Evolutionary conservation across 495 filamentous ascomycete genomes (phyloP).

Genomic region (Penicillium daleae): DNA sequence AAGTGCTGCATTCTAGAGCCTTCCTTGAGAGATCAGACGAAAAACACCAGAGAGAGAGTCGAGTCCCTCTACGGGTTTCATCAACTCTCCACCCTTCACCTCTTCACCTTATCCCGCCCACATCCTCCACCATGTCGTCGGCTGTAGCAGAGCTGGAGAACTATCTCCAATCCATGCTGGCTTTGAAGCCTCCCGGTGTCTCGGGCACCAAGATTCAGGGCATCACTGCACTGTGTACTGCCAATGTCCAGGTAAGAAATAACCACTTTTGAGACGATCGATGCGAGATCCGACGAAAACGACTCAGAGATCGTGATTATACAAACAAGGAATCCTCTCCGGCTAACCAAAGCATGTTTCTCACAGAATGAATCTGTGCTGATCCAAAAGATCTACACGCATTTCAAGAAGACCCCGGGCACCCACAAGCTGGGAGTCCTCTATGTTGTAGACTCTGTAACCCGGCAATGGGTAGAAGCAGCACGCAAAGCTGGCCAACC

Average conservation of each 20-base stretch:
- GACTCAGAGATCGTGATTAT: too few relatives aligned
- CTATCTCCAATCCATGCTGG: constrained; percentile 87
- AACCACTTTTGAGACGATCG: background rate
- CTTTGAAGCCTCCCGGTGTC: constrained; percentile 89
- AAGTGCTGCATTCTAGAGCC: background rate
- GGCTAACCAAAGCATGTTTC: constrained; percentile 43
- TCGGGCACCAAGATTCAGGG: constrained; percentile 85
- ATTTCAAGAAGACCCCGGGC: constrained; percentile 93
- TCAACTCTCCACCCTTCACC: background rate
- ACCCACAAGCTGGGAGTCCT: constrained; percentile 98
- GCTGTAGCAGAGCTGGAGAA: constrained; percentile 89
- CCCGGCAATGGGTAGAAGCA: constrained; percentile 96
- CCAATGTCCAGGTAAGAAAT: constrained; percentile 87
- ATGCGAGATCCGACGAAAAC: background rate
- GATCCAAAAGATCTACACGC: constrained; percentile 93
- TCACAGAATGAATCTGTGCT: constrained; percentile 89
- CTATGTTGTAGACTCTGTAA: constrained; percentile 99
- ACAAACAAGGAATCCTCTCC: background rate
- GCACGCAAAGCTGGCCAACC: constrained; percentile 84
- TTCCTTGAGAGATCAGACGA: background rate
- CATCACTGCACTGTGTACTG: constrained; percentile 82
- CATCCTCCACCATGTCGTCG: constrained; percentile 62
- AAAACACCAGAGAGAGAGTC: background rate
- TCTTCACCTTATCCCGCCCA: background rate
- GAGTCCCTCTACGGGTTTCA: background rate